phyloP scores from a whole-genome alignment of 2,329 filamentous ascomycete species.

The Domatiomyces catenatus region DNA sequence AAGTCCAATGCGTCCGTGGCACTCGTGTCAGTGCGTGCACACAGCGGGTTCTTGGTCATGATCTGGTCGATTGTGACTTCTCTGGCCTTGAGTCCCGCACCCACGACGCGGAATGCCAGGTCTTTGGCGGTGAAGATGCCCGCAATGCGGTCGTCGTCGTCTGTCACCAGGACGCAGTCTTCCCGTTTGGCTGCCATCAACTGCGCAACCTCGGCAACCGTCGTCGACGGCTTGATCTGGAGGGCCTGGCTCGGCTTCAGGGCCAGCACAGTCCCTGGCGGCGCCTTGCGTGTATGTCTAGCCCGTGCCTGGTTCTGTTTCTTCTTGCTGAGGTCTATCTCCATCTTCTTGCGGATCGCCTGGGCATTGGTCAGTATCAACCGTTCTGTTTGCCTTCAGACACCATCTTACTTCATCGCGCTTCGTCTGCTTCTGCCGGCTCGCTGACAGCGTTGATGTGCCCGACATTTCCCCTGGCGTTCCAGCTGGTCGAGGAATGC shows the following conservation, averaged over 20 bases:
- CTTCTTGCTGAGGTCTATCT: slow-evolving; percentile 96
- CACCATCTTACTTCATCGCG: slow-evolving; percentile 72
- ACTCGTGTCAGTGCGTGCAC: slow-evolving; percentile 91
- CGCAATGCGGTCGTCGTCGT: slow-evolving; percentile 93
- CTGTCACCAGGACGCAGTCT: slow-evolving; percentile 92
- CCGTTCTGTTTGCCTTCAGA: slow-evolving; percentile 10
- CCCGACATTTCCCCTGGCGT: slow-evolving; percentile 35
- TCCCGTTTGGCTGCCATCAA: slow-evolving; percentile 98
- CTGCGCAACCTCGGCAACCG: slow-evolving; percentile 89
- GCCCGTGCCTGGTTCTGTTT: slow-evolving; percentile 65
- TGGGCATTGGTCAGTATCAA: slow-evolving; percentile 25
- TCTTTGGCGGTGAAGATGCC: slow-evolving; percentile 99
- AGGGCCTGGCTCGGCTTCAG: slow-evolving; percentile 89
- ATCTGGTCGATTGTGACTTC: slow-evolving; percentile 92
- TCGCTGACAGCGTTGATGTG: slow-evolving; percentile 67
- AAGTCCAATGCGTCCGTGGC: slow-evolving; percentile 92
- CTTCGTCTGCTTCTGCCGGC: slow-evolving; percentile 90
- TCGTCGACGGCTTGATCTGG: slow-evolving; percentile 91
- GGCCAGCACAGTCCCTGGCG: slow-evolving; percentile 87
- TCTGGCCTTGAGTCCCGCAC: slow-evolving; percentile 72
- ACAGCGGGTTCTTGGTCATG: slow-evolving; percentile 99
- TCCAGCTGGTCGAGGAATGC: slow-evolving; percentile 43
- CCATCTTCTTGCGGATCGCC: slow-evolving; percentile 94
- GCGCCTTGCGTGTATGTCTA: slow-evolving; percentile 78
- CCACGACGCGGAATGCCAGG: slow-evolving; percentile 90